Evolutionary conservation across 2,329 filamentous ascomycete species (phyloP), one percentile per base, ranked within the genome.

Genomic region (Ceratocystiopsis brevicomis): DNA sequence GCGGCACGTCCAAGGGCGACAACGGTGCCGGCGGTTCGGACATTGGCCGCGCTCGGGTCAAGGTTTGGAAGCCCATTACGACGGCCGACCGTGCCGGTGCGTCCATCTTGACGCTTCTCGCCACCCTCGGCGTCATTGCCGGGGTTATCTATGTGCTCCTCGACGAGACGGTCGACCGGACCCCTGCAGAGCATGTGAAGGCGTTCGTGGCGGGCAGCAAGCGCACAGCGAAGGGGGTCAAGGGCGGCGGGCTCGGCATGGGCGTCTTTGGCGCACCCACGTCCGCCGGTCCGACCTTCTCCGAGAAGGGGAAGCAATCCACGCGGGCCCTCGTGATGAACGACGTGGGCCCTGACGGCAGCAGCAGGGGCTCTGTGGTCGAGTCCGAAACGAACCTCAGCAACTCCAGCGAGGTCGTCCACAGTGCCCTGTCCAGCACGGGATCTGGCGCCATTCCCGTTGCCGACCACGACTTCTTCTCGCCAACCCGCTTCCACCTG

Each of bases 81-180:
- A 35, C 42, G 1, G 46, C 33, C 21, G 48, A 49, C 39, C 46
- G 43, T 11, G 48, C 33, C 6, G 48, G 48, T 19, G 53, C 54
- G 0, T 39, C 39, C 18, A 45, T 49, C 16, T 13, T 49, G 38
- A 49, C 47, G 1, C 59, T 72, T 2, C 44, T 76, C 10, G 56
- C 78, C 2, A 53, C 81, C 0, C 53, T 67, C 6, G 59, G 64
- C 8, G 60, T 81, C 36, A 47, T 78, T 19, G 65, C 65, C 1
- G 72, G 72, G n/a, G 52, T 66, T 8, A 38, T 60, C 6, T 71
- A 66, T 58, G 58, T 73, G 48, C 45, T 71, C 16, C 45, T 62
- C 17, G 70, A 74, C 48, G 69, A 73, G 51, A 58, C 54, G 6
- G 59, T 56, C 1, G 54, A 59, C 15, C 55, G 56, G 45, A 53